phyloP scores from a whole-genome alignment of 352 stramenopile genomes.

The Pythium sp. region DNA sequence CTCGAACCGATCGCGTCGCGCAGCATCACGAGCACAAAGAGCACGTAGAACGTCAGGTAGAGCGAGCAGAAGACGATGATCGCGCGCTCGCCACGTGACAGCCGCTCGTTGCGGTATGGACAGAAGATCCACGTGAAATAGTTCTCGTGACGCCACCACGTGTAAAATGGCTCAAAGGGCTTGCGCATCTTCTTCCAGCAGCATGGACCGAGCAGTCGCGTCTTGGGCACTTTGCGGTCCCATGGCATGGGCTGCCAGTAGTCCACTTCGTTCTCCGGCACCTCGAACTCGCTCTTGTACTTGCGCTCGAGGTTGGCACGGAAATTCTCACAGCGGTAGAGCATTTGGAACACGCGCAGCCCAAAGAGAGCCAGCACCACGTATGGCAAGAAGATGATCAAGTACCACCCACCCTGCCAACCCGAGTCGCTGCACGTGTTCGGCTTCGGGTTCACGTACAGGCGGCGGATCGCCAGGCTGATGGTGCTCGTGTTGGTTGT shows the following conservation, averaged over 20 bases:
- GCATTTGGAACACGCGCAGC: slow-evolving; percentile 63
- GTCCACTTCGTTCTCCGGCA: slow-evolving; percentile 65
- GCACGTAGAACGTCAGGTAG: slow-evolving; percentile 76
- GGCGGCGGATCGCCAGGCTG: slow-evolving; percentile 21
- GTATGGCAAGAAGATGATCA: slow-evolving; percentile 63
- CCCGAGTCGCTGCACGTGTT: slow-evolving; percentile 47
- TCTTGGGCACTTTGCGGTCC: slow-evolving; percentile 73
- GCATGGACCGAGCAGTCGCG: slow-evolving; percentile 50
- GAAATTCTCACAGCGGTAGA: slow-evolving; percentile 52
- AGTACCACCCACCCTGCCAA: slow-evolving; percentile 39
- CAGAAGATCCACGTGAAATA: slow-evolving; percentile 80
- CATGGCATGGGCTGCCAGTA: slow-evolving; percentile 70
- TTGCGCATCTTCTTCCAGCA: slow-evolving; percentile 66
- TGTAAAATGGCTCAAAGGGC: slow-evolving; percentile 67
- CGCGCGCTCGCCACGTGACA: slow-evolving; percentile 54
- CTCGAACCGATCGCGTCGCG: slow-evolving; percentile 34
- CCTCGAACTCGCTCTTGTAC: slow-evolving; percentile 46
- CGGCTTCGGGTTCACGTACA: slow-evolving; percentile 68
- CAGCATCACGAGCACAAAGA: slow-evolving; percentile 65
- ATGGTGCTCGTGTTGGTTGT: slow-evolving; percentile 14
- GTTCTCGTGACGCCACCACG: slow-evolving; percentile 74
- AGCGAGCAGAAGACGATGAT: slow-evolving; percentile 67
- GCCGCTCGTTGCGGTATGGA: slow-evolving; percentile 60
- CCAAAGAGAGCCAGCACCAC: slow-evolving; percentile 49
- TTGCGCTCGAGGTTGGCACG: slow-evolving; percentile 57